These are phyloP conservation scores for Nitzschia putrida DNA, from an alignment of 108 stramenopile genomes.

Conservation along the genomic window DNA sequence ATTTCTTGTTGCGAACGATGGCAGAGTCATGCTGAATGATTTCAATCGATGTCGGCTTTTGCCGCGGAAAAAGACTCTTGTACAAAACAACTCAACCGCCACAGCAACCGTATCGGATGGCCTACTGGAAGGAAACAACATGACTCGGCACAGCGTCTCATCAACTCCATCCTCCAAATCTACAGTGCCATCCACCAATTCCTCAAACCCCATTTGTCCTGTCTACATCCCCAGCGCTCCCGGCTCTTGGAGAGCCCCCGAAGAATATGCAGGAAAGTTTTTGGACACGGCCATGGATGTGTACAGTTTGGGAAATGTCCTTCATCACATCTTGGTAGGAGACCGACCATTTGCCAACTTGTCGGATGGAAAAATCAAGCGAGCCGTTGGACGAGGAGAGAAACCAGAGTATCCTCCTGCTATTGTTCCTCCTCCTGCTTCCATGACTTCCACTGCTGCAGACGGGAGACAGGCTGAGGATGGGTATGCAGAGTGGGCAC, in stretches of 20 bases:
- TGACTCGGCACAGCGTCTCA: not conserved
- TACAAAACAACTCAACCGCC: not conserved
- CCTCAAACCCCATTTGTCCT: constrained; percentile 42
- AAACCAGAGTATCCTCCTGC: not conserved
- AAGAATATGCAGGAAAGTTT: constrained; percentile 48
- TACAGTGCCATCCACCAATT: not conserved
- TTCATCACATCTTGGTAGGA: constrained; percentile 60
- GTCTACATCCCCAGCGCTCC: constrained; percentile 77
- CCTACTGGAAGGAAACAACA: not conserved
- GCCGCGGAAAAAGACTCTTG: constrained; percentile 33
- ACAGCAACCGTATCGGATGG: not conserved
- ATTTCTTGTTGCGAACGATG: constrained; percentile 58
- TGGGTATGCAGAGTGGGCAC: not conserved
- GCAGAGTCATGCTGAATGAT: constrained; percentile 72
- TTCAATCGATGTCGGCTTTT: constrained; percentile 89
- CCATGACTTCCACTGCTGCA: not conserved
- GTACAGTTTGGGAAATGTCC: constrained; percentile 70
- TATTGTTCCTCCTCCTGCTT: not conserved
- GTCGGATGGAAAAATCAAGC: not conserved
- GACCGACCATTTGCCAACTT: constrained; percentile 37
- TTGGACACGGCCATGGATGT: constrained; percentile 55
- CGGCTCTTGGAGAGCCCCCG: constrained; percentile 69
- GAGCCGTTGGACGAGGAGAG: not conserved
- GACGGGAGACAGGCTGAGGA: not conserved
- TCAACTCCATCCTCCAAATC: constrained; percentile 8